These are phyloP conservation scores for Priceomyces melissophilus DNA, from an alignment of 805 yeast genomes.

Conservation along the genomic window DNA sequence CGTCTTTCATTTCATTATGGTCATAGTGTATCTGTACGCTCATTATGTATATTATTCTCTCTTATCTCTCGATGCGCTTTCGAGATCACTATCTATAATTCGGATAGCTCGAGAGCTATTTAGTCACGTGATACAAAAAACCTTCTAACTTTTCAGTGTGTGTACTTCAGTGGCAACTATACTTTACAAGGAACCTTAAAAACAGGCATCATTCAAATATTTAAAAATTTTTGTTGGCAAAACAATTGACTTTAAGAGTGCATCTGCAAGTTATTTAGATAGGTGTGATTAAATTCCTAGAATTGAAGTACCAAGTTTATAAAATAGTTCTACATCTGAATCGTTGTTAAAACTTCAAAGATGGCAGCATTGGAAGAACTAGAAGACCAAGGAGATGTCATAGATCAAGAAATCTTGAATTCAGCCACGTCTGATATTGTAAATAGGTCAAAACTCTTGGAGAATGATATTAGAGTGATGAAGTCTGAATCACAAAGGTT, in stretches of 20 bases:
- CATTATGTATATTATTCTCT: too few species aligned
- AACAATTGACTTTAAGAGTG: too few species aligned
- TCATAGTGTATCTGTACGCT: slow-evolving; percentile 5
- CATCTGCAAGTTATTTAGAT: not conserved
- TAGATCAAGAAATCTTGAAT: slow-evolving; percentile 78
- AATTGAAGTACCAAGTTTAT: not conserved
- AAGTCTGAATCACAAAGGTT: slow-evolving; percentile 87
- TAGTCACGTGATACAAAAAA: too few species aligned
- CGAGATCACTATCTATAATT: too few species aligned
- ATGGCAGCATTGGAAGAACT: slow-evolving; percentile 88
- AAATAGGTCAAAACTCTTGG: slow-evolving; percentile 83
- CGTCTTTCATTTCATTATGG: slow-evolving; percentile 16
- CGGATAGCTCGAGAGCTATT: too few species aligned
- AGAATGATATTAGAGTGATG: slow-evolving; percentile 94
- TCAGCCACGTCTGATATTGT: slow-evolving; percentile 78
- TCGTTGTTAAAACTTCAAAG: not conserved
- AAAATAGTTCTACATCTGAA: too few species aligned
- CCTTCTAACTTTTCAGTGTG: too few species aligned
- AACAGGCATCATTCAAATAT: not conserved
- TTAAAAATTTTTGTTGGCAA: not conserved
- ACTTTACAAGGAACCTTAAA: not conserved
- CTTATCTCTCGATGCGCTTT: too few species aligned
- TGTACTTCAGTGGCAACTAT: too few species aligned
- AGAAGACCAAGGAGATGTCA: slow-evolving; percentile 56
- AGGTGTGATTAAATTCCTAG: not conserved